Base-by-base conservation (phyloP, 345 rosid genomes). In the Populus simonii region DNA sequence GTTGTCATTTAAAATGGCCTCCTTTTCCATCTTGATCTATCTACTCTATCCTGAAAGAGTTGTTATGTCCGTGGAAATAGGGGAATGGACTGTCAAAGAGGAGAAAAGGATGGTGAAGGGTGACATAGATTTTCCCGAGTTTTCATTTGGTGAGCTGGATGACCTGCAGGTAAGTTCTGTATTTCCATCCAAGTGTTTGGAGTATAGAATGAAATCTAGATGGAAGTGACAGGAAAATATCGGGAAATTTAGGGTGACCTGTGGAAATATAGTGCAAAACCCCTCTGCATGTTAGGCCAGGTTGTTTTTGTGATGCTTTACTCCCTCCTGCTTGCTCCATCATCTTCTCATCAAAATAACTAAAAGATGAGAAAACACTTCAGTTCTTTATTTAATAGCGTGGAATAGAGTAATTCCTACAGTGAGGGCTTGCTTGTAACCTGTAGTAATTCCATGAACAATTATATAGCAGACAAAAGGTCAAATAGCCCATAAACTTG, bases 81-180 rank as follows among this genome's bases (percentile, higher is more conserved):
- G 99, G 1, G 98, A 95, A 72, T 95, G 99, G 99, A 84, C 80
- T 35, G 79, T 86, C 65, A 77, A 82, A 81, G 99, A 91, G 80
- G 92, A 92, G 79, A 83, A 41, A 55, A 90, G 85, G 88, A 80
- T 6, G 43, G 86, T 90, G 20, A 91, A 88, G 71, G 94, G 97
- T 51, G 84, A 86, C 74, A 84, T 95, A 25, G 92, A 93, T 79
- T 82, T 95, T 67, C 85, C 91, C 1, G 99, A 95, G 85, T 93
- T 95, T 80, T 95, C 99, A 8, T 92, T 85, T 25, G 99, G 98
- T 7, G 99, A 95, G 85, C 93, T 93, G 45, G 94, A 92, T 82
- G 99, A 93, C 76, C 88, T 95, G 79, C 89, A 95, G 99, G 99
- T 95, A 85, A 49, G 73, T 66, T 45, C 9, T 71, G 1, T 59